A percentile compares a stretch with the other conserved stretches of the same genome.
These are phyloP conservation scores for Betula pendula DNA, from an alignment of 306 rosid species.

Conservation along the genomic window DNA sequence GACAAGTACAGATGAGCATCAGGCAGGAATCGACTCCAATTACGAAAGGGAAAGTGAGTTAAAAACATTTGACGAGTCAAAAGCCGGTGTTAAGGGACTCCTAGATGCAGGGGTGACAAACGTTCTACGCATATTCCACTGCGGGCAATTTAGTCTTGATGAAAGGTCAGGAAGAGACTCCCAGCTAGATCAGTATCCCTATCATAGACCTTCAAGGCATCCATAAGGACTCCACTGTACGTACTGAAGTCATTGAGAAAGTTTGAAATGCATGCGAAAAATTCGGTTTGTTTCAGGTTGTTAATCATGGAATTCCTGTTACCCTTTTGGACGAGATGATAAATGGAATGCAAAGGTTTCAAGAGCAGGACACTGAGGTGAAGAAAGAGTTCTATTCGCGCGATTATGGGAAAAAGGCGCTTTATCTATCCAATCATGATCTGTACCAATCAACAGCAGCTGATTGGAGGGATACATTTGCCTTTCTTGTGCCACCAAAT, in stretches of 20 bases:
- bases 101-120: constrained; percentile 40
- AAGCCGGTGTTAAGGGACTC: constrained; percentile 51
- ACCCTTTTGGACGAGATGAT: constrained; percentile 33
- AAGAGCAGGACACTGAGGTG: constrained; percentile 43
- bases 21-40: constrained; percentile 10
- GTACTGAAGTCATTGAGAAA: not conserved
- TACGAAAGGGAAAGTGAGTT: constrained; percentile 40
- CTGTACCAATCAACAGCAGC: constrained; percentile 32
- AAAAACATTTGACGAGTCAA: constrained; percentile 47
- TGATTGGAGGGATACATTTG: constrained; percentile 43
- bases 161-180: not conserved
- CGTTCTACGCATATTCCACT: constrained; percentile 43
- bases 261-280: constrained; percentile 21
- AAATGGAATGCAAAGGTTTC: constrained; percentile 43
- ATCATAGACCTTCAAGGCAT: constrained; percentile 35
- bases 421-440: constrained; percentile 35
- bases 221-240: not conserved
- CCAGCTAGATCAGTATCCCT: constrained; percentile 28
- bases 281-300: constrained; percentile 51
- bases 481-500: constrained; percentile 24
- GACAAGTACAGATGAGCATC: constrained; percentile 5
- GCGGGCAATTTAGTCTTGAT: not conserved
- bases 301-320: constrained; percentile 45
- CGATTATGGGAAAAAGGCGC: not conserved
- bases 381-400: constrained; percentile 31